phyloP scores from a whole-genome alignment of 176 grass and related monocot genomes.

The Neostapfia colusana region DNA sequence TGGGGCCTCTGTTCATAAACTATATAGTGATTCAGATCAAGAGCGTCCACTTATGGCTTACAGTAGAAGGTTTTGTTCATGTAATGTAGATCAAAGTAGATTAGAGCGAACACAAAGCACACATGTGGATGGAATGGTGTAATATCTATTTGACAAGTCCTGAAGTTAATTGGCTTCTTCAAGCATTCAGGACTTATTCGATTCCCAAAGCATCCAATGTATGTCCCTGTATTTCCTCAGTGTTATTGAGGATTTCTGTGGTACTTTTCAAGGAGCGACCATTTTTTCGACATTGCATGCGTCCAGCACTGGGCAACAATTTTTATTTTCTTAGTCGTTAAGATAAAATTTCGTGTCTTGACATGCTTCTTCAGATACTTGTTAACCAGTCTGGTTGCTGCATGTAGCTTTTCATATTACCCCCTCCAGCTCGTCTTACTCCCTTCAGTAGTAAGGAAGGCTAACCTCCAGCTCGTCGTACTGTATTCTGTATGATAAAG shows the following conservation, averaged over 20 bases:
- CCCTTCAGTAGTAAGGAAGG: too few species aligned
- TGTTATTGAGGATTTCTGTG: neutral
- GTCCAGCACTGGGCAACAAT: too few species aligned
- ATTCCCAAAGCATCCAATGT: neutral
- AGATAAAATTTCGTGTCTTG: too few species aligned
- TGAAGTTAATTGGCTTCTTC: conserved; percentile 29
- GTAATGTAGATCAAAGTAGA: conserved; percentile 59
- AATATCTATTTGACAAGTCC: conserved; percentile 51
- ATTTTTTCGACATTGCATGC: too few species aligned
- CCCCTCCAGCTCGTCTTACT: too few species aligned
- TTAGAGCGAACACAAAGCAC: conserved; percentile 38
- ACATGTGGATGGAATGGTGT: conserved; percentile 31
- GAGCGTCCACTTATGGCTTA: conserved; percentile 45
- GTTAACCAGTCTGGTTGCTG: neutral
- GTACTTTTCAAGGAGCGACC: neutral
- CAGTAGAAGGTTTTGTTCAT: conserved; percentile 46
- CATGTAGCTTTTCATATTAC: neutral
- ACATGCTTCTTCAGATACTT: too few species aligned
- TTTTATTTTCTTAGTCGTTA: too few species aligned
- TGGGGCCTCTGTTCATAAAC: conserved; percentile 54
- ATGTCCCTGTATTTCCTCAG: neutral
- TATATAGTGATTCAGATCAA: conserved; percentile 45
- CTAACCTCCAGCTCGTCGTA: too few species aligned
- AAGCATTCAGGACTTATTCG: neutral
- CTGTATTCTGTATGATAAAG: too few species aligned